Evolutionary conservation across 148 eudicot genomes (phyloP).

Genomic region (Heliamphora exappendiculata): DNA sequence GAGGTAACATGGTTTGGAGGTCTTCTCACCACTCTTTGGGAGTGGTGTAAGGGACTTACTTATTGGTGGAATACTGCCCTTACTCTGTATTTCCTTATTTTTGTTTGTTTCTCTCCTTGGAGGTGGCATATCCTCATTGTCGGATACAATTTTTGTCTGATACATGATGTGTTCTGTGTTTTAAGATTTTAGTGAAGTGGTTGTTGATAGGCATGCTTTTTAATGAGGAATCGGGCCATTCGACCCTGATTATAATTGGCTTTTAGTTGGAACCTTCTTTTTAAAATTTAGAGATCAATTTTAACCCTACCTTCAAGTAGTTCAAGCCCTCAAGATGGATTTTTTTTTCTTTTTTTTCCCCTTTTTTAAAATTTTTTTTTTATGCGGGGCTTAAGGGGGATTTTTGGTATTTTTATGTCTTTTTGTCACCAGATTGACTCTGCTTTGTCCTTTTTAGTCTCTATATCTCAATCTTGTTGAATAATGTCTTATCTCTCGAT

Average conservation of each 20-base stretch:
- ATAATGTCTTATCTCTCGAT: not conserved
- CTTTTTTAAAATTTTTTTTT: no score
- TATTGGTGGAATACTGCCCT: not conserved
- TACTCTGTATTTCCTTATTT: not conserved
- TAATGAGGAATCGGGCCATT: not conserved
- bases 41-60: not conserved
- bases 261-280: not conserved
- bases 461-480: not conserved
- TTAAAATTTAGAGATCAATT: not conserved
- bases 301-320: not conserved
- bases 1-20: not conserved
- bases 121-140: not conserved
- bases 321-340: no score
- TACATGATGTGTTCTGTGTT: not conserved
- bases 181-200: not conserved
- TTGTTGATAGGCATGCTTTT: not conserved
- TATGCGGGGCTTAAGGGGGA: not conserved
- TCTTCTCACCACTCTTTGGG: not conserved
- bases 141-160: not conserved
- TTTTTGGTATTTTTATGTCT: not conserved
- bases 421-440: no score
- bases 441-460: not conserved
- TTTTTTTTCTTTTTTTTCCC: no score
- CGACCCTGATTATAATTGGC: not conserved
- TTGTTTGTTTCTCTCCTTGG: not conserved